These are phyloP conservation scores for Solanum medicagineum DNA, from an alignment of 257 asterid species.

Conservation along the genomic window DNA sequence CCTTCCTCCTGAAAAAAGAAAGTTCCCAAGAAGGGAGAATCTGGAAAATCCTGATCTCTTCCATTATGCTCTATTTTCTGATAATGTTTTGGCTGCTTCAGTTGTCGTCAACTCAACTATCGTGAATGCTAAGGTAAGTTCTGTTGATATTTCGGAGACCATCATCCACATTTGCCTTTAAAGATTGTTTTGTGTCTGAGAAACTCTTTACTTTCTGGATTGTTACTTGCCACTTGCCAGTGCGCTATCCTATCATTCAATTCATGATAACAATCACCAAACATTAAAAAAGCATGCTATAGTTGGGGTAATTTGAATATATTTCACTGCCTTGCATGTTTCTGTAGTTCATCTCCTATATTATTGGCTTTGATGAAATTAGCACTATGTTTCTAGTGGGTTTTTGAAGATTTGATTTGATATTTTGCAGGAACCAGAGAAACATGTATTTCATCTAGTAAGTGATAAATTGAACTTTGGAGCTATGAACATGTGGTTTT, in stretches of 20 bases:
- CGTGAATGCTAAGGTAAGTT: slow-evolving; percentile 72
- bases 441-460: slow-evolving; percentile 95
- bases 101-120: slow-evolving; percentile 92
- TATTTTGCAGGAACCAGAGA: slow-evolving; percentile 78
- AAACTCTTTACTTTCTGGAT: neutral
- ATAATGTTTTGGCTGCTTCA: slow-evolving; percentile 96
- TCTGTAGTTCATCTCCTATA: neutral
- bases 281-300: neutral
- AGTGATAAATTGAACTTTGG: slow-evolving; percentile 97
- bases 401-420: neutral
- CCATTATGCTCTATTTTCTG: slow-evolving; percentile 96
- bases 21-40: slow-evolving; percentile 73
- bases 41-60: slow-evolving; percentile 72
- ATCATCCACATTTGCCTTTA: neutral
- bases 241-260: neutral
- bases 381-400: neutral
- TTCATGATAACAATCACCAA: neutral
- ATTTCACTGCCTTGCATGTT: neutral
- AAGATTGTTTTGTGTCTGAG: neutral
- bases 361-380: neutral
- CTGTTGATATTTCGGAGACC: neutral
- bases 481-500: slow-evolving; percentile 99
- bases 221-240: neutral
- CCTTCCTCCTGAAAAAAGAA: slow-evolving; percentile 74
- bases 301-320: neutral